A percentile compares a stretch with the other conserved stretches of the same genome.
Conservation (phyloP, 352 stramenopile genomes). For the Phytophthora cryptogea region DNA sequence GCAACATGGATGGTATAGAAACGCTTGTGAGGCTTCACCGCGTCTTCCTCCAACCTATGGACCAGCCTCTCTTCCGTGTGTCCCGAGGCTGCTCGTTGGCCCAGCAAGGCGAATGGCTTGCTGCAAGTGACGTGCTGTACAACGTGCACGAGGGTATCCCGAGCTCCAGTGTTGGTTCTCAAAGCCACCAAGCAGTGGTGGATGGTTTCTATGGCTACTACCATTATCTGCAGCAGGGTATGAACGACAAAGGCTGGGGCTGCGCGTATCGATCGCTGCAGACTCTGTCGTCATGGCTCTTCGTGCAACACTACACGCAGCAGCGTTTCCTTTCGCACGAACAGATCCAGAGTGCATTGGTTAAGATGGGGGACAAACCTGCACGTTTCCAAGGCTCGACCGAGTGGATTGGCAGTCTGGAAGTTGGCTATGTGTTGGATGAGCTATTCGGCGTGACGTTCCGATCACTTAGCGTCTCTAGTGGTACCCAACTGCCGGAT, state of each 20-base stretch:
- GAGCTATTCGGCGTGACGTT: slow-evolving; percentile 78
- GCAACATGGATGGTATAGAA: slow-evolving; percentile 21
- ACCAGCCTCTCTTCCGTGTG: slow-evolving; percentile 47
- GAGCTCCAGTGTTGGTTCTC: slow-evolving; percentile 33
- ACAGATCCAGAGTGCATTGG: slow-evolving; percentile 79
- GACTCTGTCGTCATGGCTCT: slow-evolving; percentile 83
- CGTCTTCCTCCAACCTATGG: slow-evolving; percentile 48
- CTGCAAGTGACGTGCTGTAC: slow-evolving; percentile 52
- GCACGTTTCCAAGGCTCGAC: slow-evolving; percentile 61
- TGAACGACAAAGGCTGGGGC: slow-evolving; percentile 90
- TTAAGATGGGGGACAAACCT: slow-evolving; percentile 84
- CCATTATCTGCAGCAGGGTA: slow-evolving; percentile 82
- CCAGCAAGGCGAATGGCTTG: slow-evolving; percentile 34
- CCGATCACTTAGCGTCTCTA: slow-evolving; percentile 67
- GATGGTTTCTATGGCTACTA: slow-evolving; percentile 85
- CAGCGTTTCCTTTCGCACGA: slow-evolving; percentile 50
- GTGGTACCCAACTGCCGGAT: slow-evolving; percentile 57
- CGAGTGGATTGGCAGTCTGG: slow-evolving; percentile 87
- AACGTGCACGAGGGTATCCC: slow-evolving; percentile 78
- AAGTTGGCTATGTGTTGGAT: slow-evolving; percentile 85
- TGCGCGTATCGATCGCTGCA: slow-evolving; percentile 89
- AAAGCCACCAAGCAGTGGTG: slow-evolving; percentile 52
- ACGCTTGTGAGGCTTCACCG: slow-evolving; percentile 31
- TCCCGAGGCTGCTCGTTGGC: slow-evolving; percentile 49
- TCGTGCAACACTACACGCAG: slow-evolving; percentile 66